Conservation (phyloP, 805 yeast species). For the Saccharomycopsis babjevae region DNA sequence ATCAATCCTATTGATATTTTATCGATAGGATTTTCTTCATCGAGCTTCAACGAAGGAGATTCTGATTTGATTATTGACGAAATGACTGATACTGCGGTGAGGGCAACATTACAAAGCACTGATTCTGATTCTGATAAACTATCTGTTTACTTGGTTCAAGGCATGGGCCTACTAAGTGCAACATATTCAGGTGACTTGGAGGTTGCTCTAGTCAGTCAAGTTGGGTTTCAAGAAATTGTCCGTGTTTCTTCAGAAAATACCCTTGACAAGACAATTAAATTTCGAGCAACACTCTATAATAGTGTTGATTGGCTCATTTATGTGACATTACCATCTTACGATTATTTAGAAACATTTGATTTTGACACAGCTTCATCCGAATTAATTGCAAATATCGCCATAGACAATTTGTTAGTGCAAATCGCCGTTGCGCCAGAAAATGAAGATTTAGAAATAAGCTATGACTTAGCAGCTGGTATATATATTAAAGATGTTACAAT, state of each 20-base stretch:
- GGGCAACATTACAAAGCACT: conserved; percentile 25
- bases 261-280: conserved; percentile 37
- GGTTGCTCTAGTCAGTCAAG: conserved; percentile 2
- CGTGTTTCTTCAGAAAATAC: conserved; percentile 28
- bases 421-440: conserved; percentile 30
- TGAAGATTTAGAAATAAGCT: conserved; percentile 19
- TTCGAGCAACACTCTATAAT: conserved; percentile 28
- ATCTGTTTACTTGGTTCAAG: conserved; percentile 44
- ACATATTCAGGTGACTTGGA: conserved; percentile 37
- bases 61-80: conserved; percentile 31
- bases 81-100: conserved; percentile 42
- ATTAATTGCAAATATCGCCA: conserved; percentile 25
- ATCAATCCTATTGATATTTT: conserved; percentile 4
- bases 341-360: conserved; percentile 21
- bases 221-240: conserved; percentile 45
- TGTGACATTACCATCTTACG: conserved; percentile 29
- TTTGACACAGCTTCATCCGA: conserved; percentile 27
- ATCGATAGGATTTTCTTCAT: conserved; percentile 26
- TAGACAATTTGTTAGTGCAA: conserved; percentile 38
- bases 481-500: conserved; percentile 43
- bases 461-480: conserved; percentile 64
- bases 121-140: conserved; percentile 23
- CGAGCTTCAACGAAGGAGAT: conserved; percentile 28
- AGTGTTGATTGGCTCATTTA: conserved; percentile 42
- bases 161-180: conserved; percentile 49